Percentiles rank a stretch among this genome's conserved stretches.
These are phyloP conservation scores for Lathyrus sativus DNA, from an alignment of 306 rosid species.

Conservation along the genomic window DNA sequence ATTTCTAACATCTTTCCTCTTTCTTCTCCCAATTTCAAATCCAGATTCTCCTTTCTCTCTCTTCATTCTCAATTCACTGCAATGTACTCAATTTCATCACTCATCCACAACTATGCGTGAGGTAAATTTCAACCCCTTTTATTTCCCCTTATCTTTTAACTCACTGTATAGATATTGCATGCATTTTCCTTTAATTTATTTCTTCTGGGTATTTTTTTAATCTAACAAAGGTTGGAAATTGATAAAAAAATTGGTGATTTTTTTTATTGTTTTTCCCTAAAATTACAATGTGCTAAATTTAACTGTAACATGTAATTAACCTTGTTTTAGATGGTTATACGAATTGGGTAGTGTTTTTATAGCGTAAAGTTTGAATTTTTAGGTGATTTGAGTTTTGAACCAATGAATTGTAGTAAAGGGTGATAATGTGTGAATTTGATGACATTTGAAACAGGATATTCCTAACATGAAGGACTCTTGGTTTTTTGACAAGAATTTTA, in stretches of 20 bases:
- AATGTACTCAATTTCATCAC: slow-evolving; percentile 42
- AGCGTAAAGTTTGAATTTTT: slow-evolving; percentile 23
- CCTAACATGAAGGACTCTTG: slow-evolving; percentile 58
- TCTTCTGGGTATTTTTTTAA: slow-evolving; percentile 8
- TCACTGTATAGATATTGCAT: slow-evolving; percentile 16
- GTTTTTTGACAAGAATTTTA: slow-evolving; percentile 55
- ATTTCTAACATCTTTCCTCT: slow-evolving; percentile 29
- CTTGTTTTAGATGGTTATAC: slow-evolving; percentile 21
- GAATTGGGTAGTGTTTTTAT: slow-evolving; percentile 18
- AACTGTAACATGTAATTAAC: background rate
- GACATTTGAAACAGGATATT: slow-evolving; percentile 44
- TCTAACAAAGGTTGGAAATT: slow-evolving; percentile 7
- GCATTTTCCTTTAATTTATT: slow-evolving; percentile 17
- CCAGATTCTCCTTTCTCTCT: slow-evolving; percentile 13
- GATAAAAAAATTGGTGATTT: slow-evolving; percentile 25
- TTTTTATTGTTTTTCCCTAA: slow-evolving; percentile 4
- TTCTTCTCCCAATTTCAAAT: slow-evolving; percentile 30
- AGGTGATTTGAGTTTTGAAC: slow-evolving; percentile 12
- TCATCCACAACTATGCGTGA: slow-evolving; percentile 45
- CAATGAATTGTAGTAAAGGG: background rate
- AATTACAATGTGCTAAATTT: background rate
- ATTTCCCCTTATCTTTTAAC: background rate
- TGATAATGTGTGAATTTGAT: slow-evolving; percentile 34
- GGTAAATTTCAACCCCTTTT: slow-evolving; percentile 20
- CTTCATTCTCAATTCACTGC: slow-evolving; percentile 18